Evolutionary conservation across 371 early-diverging fungal species (phyloP).

Genomic region (Parasitella parasitica): DNA sequence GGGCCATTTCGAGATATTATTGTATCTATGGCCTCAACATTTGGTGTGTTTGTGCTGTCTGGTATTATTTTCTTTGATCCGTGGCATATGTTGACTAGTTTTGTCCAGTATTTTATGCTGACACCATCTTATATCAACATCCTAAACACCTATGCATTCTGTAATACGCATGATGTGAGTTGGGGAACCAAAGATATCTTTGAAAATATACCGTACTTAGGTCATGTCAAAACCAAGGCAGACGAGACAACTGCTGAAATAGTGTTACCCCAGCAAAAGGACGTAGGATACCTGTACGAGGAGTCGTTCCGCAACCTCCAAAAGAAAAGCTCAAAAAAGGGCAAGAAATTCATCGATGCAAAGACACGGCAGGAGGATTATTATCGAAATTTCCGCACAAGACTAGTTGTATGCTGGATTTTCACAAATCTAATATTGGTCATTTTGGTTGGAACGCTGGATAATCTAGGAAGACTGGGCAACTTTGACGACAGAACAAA

Average conservation of each 20-base stretch:
- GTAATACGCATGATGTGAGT: conserved; percentile 89
- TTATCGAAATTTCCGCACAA: conserved; percentile 82
- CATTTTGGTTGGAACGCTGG: conserved; percentile 39
- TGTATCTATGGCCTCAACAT: conserved; percentile 79
- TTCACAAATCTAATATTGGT: conserved; percentile 75
- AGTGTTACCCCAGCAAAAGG: conserved; percentile 62
- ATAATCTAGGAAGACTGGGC: conserved; percentile 29
- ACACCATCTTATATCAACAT: conserved; percentile 86
- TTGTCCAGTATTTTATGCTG: conserved; percentile 84
- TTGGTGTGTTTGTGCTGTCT: conserved; percentile 78
- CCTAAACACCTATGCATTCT: conserved; percentile 91
- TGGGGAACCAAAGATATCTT: conserved; percentile 96
- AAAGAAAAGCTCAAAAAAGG: background rate
- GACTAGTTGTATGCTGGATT: conserved; percentile 81
- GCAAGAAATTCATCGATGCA: conserved; percentile 52
- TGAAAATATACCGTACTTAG: conserved; percentile 42
- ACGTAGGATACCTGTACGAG: conserved; percentile 70
- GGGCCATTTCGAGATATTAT: conserved; percentile 81
- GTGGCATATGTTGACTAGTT: conserved; percentile 93
- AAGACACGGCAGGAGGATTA: conserved; percentile 81
- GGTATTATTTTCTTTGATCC: conserved; percentile 83
- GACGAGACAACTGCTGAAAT: conserved; percentile 48
- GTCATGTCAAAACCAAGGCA: conserved; percentile 48
- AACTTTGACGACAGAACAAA: conserved; percentile 43
- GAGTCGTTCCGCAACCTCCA: conserved; percentile 55